Conservation (phyloP, 2,329 filamentous ascomycete species). For the Coniochaeta pulveracea region DNA sequence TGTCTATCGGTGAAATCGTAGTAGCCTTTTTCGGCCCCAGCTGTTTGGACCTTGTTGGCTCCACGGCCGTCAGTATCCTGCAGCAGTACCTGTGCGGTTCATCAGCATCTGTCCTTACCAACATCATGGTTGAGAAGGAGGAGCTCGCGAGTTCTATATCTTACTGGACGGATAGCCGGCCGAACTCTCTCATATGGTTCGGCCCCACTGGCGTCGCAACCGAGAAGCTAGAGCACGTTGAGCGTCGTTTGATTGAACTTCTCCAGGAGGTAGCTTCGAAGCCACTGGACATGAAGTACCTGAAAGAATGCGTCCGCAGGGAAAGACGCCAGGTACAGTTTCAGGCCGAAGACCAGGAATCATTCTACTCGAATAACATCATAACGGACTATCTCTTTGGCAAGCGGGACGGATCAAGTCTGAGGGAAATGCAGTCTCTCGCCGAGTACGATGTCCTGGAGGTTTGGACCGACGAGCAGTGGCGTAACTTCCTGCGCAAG, state of each 20-base stretch:
- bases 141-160: conserved; percentile 80
- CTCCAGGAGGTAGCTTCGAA: conserved; percentile 71
- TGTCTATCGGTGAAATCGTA: conserved; percentile 79
- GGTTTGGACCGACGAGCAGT: conserved; percentile 72
- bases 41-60: conserved; percentile 56
- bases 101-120: conserved; percentile 85
- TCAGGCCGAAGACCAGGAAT: conserved; percentile 68
- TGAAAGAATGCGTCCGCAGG: conserved; percentile 75
- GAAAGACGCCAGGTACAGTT: conserved; percentile 76
- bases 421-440: conserved; percentile 47
- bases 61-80: conserved; percentile 67
- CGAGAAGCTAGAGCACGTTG: conserved; percentile 70
- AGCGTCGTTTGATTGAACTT: conserved; percentile 75
- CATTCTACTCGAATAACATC: conserved; percentile 73
- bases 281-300: conserved; percentile 79
- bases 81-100: conserved; percentile 86
- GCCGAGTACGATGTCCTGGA: conserved; percentile 58
- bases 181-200: conserved; percentile 76
- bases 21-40: conserved; percentile 81
- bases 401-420: conserved; percentile 67
- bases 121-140: conserved; percentile 84
- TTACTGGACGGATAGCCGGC: conserved; percentile 68
- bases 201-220: conserved; percentile 80
- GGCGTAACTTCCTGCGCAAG: conserved; percentile 69
- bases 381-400: conserved; percentile 92